Conservation (phyloP, 768 basidiomycete species). For the Tricholoma bakamatsutake region DNA sequence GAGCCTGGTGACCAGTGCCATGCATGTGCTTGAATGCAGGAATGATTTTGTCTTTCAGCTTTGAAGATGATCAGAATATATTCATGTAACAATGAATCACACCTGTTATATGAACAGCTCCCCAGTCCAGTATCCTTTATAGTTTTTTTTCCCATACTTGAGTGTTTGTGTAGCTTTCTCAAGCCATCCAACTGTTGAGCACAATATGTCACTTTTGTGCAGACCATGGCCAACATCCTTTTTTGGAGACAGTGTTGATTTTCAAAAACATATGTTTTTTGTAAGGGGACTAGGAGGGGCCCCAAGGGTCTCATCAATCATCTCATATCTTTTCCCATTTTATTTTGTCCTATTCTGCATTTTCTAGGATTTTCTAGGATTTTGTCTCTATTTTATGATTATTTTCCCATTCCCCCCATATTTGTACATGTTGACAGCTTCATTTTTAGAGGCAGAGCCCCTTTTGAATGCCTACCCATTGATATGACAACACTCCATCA, state of each 20-base stretch:
- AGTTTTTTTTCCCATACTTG: slow-evolving; percentile 32
- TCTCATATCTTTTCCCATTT: no score
- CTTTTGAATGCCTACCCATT: no score
- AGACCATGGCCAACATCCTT: slow-evolving; percentile 33
- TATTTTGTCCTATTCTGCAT: no score
- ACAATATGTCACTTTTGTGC: slow-evolving; percentile 32
- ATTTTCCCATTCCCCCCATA: no score
- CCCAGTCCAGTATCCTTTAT: slow-evolving; percentile 33
- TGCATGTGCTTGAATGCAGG: slow-evolving; percentile 25
- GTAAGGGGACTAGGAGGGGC: no score
- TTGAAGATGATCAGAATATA: slow-evolving; percentile 7
- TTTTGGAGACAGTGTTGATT: slow-evolving; percentile 28
- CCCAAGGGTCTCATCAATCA: no score
- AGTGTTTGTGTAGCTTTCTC: slow-evolving; percentile 25
- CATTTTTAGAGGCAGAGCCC: no score
- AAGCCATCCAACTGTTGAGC: slow-evolving; percentile 25
- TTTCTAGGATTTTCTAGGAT: no score
- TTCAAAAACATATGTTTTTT: slow-evolving; percentile 28
- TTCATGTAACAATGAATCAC: not conserved
- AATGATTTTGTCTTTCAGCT: slow-evolving; percentile 23
- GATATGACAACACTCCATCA: no score
- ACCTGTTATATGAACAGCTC: slow-evolving; percentile 20
- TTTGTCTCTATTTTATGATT: no score
- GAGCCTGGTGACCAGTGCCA: slow-evolving; percentile 23
- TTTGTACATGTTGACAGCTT: no score